A percentile compares a stretch with the other conserved stretches of the same genome.
phyloP scores from a whole-genome alignment of 345 rosid genomes.

The Litchi chinensis region DNA sequence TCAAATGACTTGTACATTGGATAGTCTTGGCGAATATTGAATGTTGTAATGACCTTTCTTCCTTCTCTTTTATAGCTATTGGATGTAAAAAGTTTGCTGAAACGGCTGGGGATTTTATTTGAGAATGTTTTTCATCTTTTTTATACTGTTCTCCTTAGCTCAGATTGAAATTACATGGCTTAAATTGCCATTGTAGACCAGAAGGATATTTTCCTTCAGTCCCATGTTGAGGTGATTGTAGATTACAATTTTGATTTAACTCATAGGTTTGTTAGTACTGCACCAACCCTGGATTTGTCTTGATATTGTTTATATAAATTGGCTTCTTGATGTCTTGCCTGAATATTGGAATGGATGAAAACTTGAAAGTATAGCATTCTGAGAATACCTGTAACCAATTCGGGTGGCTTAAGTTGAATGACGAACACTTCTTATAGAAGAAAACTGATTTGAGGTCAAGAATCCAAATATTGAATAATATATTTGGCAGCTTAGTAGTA shows the following conservation, averaged over 20 bases:
- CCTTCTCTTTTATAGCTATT: not conserved
- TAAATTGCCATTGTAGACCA: not conserved
- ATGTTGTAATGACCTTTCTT: not conserved
- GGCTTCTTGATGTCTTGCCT: not conserved
- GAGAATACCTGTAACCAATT: not conserved
- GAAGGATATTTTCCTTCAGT: not conserved
- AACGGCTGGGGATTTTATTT: not conserved
- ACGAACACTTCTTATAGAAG: not conserved
- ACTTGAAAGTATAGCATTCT: not conserved
- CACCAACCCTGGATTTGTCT: not conserved
- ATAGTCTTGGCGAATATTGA: not conserved
- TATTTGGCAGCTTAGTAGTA: no score
- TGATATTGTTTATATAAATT: not conserved
- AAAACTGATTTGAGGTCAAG: no score
- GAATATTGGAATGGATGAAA: not conserved
- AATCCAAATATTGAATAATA: no score
- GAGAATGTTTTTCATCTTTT: not conserved
- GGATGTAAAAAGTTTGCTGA: not conserved
- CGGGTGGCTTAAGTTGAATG: no score
- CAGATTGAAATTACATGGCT: not conserved
- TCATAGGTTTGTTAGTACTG: not conserved
- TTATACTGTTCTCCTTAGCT: no score
- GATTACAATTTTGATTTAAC: not conserved
- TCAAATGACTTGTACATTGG: constrained; percentile 1
- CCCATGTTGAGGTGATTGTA: not conserved